A percentile compares a stretch with the other conserved stretches of the same genome.
phyloP scores from a whole-genome alignment of 2,329 filamentous ascomycete species.

The Xylaria sp. region DNA sequence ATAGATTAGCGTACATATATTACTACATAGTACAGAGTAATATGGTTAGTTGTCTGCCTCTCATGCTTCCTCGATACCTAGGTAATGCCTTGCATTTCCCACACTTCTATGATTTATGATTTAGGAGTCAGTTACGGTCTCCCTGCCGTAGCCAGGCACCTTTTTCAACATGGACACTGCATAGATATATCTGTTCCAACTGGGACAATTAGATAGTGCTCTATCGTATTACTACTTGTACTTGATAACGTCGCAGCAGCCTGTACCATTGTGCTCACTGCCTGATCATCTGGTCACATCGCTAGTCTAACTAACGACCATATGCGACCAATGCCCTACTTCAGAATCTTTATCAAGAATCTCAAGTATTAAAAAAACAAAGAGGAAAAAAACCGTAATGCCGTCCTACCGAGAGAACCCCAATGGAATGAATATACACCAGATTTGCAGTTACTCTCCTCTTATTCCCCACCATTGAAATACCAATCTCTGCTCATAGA shows the following conservation, averaged over 20 bases:
- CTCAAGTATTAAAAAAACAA: constrained; percentile 49
- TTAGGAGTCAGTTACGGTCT: not conserved
- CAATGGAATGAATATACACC: constrained; percentile 48
- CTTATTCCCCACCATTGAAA: constrained; percentile 23
- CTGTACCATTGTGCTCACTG: constrained; percentile 40
- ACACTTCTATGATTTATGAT: not conserved
- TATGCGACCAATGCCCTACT: constrained; percentile 42
- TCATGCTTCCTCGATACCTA: too few species aligned
- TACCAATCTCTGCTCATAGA: constrained; percentile 29
- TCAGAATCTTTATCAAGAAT: constrained; percentile 42
- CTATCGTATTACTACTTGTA: constrained; percentile 48
- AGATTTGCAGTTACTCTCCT: constrained; percentile 38
- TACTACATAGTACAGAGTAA: too few species aligned
- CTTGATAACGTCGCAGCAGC: constrained; percentile 41
- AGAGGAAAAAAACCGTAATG: constrained; percentile 38
- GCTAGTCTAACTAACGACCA: constrained; percentile 39
- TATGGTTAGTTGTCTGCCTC: too few species aligned
- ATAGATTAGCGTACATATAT: too few species aligned
- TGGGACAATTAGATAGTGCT: constrained; percentile 39
- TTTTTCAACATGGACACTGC: not conserved
- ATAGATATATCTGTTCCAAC: constrained; percentile 23
- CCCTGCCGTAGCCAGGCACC: not conserved
- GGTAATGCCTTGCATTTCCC: too few species aligned
- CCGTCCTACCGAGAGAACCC: constrained; percentile 46
- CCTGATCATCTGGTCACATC: constrained; percentile 34